Conservation (phyloP, 768 basidiomycete genomes). For the Tylopilus plumbeoviolaceoides region DNA sequence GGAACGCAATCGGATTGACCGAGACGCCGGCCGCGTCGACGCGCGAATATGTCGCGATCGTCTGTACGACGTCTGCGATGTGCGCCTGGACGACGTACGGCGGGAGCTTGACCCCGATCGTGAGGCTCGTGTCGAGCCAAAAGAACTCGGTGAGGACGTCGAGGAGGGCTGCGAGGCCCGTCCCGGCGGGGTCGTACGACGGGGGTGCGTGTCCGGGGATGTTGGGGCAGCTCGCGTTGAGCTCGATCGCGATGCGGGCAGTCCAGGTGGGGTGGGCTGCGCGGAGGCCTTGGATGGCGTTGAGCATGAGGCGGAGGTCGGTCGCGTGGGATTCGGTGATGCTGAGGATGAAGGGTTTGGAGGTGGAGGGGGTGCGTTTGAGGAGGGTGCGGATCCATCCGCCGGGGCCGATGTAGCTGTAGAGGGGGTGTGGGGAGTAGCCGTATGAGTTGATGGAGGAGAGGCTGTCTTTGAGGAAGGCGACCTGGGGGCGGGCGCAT, state of each 20-base stretch:
- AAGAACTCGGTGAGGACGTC: slow-evolving; percentile 48
- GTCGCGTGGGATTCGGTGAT: slow-evolving; percentile 59
- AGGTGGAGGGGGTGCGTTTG: slow-evolving; percentile 29
- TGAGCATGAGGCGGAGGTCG: slow-evolving; percentile 53
- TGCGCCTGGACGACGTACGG: slow-evolving; percentile 66
- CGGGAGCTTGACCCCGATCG: slow-evolving; percentile 75
- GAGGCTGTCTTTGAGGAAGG: slow-evolving; percentile 44
- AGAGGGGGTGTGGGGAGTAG: slow-evolving; percentile 75
- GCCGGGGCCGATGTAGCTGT: slow-evolving; percentile 46
- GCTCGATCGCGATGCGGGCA: slow-evolving; percentile 62
- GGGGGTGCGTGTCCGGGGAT: slow-evolving; percentile 58
- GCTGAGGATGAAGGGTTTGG: slow-evolving; percentile 76
- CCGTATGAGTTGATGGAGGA: slow-evolving; percentile 85
- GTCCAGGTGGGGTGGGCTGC: slow-evolving; percentile 27
- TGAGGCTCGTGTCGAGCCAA: slow-evolving; percentile 48
- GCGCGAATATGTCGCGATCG: slow-evolving; percentile 39
- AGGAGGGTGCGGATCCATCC: slow-evolving; percentile 52
- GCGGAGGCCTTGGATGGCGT: slow-evolving; percentile 59
- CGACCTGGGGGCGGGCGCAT: slow-evolving; percentile 45
- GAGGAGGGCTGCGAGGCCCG: slow-evolving; percentile 48
- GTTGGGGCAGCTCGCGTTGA: slow-evolving; percentile 87
- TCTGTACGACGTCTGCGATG: slow-evolving; percentile 50
- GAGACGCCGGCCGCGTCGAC: slow-evolving; percentile 9
- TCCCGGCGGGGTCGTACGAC: slow-evolving; percentile 52
- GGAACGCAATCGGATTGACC: slow-evolving; percentile 58